Base-by-base conservation (phyloP, 345 rosid genomes). In the Lumnitzera racemosa region DNA sequence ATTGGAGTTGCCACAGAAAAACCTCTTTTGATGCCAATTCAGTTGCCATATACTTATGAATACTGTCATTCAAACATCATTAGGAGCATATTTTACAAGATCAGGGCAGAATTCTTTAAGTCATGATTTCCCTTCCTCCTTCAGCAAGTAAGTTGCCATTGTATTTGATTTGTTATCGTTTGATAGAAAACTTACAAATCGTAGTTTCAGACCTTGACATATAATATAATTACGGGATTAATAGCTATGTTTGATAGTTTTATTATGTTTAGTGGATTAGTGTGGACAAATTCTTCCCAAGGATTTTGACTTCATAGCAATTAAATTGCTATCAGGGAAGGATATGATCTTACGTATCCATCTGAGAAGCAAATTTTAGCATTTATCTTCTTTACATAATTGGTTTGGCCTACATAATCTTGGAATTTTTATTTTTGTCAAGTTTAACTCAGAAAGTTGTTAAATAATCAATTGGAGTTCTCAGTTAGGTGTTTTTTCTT, bases 1-100 rank as follows among this genome's bases (percentile, higher is more conserved):
- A 47, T 58, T 51, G 72, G 61, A 17, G 58, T 64, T 59, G 76
- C 63, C 56, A 48, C 67, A 27, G 77, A 78, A 61, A 49, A 70
- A 16, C 55, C 29, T 16, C 61, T 65, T 5, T 70, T 73, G 49
- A 83, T 86, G 88, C 88, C 86, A 23, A 81, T 85, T 53, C 73
- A 62, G 36, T 74, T 79, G 67, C 84, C 88, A 1, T 77, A 75
- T 58, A 70, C 73, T 13, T 61, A 51, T 24, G 83, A 75, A 17
- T 75, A 68, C 66, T 83, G 86, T 63, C 72, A 70, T 77, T 83
- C 85, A 51, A 81, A 77, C 61, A 61, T 81, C 56, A 83, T 88
- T 17, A 79, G 61, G 61, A 81, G 83, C 73, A 81, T 86, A 41
- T 79, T 72, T 71, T 62, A 58, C 70, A 83, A 71, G 65, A 77